Base-by-base conservation (phyloP, 805 yeast genomes). In the Clavispora carvajalis region DNA sequence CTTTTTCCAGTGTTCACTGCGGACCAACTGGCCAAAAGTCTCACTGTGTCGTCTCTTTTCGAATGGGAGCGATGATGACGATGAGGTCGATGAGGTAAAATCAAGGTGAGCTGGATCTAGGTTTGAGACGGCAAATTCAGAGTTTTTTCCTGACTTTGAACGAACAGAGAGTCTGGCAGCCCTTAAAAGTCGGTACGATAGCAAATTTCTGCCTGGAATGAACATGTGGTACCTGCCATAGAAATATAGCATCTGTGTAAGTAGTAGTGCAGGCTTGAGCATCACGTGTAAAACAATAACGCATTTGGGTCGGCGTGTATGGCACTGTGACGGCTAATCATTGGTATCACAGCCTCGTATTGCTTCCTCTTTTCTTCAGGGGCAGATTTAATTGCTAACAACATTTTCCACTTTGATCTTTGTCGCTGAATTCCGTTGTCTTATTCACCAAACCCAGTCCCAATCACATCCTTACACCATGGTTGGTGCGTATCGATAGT, bases 1-100 rank as follows among this genome's bases (percentile, higher is more conserved):
- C 19, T 44, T 37, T 29, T 37, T 39, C 39, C 44, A 41, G 30
- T 43, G 37, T 12, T 57, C 53, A 25, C 54, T 47, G 9, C 55
- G 46, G n/a, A 53, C 60, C n/a, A 57, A 29, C 43, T 54, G 58
- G 12, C 59, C 60, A 36, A 55, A 55, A 3, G 48, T 41, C 30
- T 54, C 57, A 33, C 59, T 49, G 42, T 58, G 50, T 39, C 59
- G 22, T 21, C 34, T 25, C n/a, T 15, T 17, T 16, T 22, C 35
- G 18, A 39, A 39, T 10, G 38, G 38, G 11, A 39, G 38, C 16
- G 24, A 4, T 11, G 39, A 28, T 13, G 30, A 22, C 15, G 15
- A 12, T n/a, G 39, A 22, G 29, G 22, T 25, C n/a, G 28, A 12
- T 25, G 22, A 18, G 22, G 34, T 8, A 7, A n/a, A 17, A 31